Base-by-base conservation (phyloP, 306 rosid genomes). In the Vigna reflexopilosa region DNA sequence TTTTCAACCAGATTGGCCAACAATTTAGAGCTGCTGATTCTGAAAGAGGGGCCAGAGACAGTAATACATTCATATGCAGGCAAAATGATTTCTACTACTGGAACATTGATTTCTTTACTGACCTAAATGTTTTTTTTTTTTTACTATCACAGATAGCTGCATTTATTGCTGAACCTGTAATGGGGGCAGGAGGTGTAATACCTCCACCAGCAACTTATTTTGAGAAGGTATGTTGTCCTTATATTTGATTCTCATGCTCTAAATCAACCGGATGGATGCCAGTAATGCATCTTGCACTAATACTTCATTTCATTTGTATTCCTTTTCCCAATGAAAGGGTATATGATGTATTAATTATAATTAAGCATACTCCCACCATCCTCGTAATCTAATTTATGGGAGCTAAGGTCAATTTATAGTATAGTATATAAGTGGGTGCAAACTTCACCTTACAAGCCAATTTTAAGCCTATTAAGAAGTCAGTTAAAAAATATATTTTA, bases 101-200 rank as follows among this genome's bases (percentile, higher is more conserved):
- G 67, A 55, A 49, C 16, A 55, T 71, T 71, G n/a, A 67, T 72
- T 44, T 26, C 76, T 30, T 17, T 36, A 45, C 26, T 76, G 70
- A 78, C 77, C 64, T 54, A 45, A 45, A 11, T 5, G 42, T 14
- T 9, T 28, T 3, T 30, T 30, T 30, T 26, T 26, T 64, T 71
- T 66, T 79, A 72, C 55, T 71, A 20, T 70, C 78, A 77, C 85
- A 95, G 99, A 93, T 95, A 83, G 98, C 99, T 58, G 99, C 99
- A 34, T 95, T 95, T 81, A 95, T 95, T 22, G 99, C 98, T 6
- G 99, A 95, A 81, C 99, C 99, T 66, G 91, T 93, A 73, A 91
- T 95, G 89, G 99, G 99, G 45, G 98, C 97, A 58, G 98, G 98
- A 36, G 99, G 99, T 85, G 98, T 95, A 70, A 88, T 95, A 47